Conservation (phyloP, 805 yeast genomes). For the Cyberlindnera meyerae region DNA sequence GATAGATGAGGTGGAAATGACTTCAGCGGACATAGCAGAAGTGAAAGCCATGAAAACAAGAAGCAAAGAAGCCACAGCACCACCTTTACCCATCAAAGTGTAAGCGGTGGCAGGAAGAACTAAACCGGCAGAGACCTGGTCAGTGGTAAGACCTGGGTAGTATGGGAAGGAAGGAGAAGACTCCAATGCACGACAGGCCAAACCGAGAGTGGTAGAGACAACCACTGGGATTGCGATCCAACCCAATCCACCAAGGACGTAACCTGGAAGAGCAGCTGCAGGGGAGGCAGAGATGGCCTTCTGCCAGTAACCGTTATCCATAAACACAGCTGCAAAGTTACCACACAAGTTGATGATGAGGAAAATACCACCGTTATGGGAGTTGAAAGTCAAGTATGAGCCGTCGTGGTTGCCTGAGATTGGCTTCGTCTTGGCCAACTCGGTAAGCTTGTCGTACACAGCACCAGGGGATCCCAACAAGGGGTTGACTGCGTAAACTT, state of each 20-base stretch:
- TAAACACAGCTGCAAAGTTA: constrained; percentile 82
- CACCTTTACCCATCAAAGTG: constrained; percentile 80
- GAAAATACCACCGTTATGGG: constrained; percentile 83
- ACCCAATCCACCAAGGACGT: constrained; percentile 80
- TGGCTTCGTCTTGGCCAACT: constrained; percentile 57
- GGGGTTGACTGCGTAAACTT: constrained; percentile 66
- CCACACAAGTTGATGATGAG: constrained; percentile 85
- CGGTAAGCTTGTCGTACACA: constrained; percentile 70
- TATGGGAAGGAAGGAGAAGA: constrained; percentile 70
- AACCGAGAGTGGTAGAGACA: constrained; percentile 78
- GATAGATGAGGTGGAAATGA: constrained; percentile 82
- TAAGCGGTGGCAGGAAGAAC: constrained; percentile 67
- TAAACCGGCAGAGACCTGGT: constrained; percentile 76
- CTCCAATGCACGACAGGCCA: constrained; percentile 77
- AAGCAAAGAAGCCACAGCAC: constrained; percentile 77
- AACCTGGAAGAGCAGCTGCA: constrained; percentile 81
- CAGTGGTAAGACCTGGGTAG: constrained; percentile 64
- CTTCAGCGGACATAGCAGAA: constrained; percentile 87
- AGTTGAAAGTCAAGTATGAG: constrained; percentile 82
- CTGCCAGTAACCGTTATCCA: constrained; percentile 86
- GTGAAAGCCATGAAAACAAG: constrained; percentile 90
- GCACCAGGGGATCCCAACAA: constrained; percentile 75
- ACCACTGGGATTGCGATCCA: constrained; percentile 91
- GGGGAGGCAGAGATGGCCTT: constrained; percentile 86
- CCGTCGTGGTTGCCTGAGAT: constrained; percentile 79